phyloP scores from a whole-genome alignment of 169 alveolate genomes.

The Pseudocohnilembus persalinus region DNA sequence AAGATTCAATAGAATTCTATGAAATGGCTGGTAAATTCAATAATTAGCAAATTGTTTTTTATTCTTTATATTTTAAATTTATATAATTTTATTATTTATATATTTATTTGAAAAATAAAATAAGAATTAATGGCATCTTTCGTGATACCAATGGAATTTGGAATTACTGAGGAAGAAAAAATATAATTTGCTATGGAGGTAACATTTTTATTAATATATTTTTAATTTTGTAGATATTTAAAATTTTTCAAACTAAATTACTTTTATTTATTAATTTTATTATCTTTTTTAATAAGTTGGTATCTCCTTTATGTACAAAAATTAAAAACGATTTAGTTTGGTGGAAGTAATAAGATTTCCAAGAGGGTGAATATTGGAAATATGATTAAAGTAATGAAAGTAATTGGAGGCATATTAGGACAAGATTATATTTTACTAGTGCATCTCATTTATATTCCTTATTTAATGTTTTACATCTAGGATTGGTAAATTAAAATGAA shows the following conservation, averaged over 20 bases:
- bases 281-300: not conserved
- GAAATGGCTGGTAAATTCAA: slow-evolving; percentile 34
- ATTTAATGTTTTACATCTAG: slow-evolving; percentile 62
- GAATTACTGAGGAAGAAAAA: slow-evolving; percentile 67
- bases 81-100: too few species aligned
- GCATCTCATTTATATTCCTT: slow-evolving; percentile 79
- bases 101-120: too few species aligned
- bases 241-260: too few species aligned
- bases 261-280: too few species aligned
- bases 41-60: too few species aligned
- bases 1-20: slow-evolving; percentile 51
- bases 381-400: slow-evolving; percentile 56
- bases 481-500: slow-evolving; percentile 53
- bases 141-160: slow-evolving; percentile 79
- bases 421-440: slow-evolving; percentile 78
- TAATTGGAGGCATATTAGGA: slow-evolving; percentile 79
- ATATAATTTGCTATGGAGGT: slow-evolving; percentile 63
- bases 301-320: slow-evolving; percentile 60
- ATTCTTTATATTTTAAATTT: too few species aligned
- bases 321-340: slow-evolving; percentile 75
- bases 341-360: slow-evolving; percentile 65
- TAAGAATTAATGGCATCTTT: slow-evolving; percentile 51
- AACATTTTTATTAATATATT: too few species aligned
- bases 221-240: too few species aligned
- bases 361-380: slow-evolving; percentile 73